These are phyloP conservation scores for Asterophora lycoperdoides DNA, from an alignment of 768 basidiomycete genomes.

Conservation along the genomic window DNA sequence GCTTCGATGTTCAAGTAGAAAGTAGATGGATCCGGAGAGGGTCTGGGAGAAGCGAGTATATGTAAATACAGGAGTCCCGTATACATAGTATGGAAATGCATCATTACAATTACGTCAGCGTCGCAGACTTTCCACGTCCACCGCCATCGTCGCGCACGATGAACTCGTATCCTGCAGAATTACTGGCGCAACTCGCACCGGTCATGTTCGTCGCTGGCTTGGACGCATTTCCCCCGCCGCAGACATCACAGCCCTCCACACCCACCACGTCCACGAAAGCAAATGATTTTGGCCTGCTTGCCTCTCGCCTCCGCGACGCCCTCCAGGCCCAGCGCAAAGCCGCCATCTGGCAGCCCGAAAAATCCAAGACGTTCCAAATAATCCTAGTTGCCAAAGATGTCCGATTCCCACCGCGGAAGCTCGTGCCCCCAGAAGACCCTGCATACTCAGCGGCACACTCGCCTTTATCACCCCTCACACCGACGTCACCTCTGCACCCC, in stretches of 20 bases:
- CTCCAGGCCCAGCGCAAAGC: slow-evolving; percentile 60
- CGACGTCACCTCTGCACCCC: slow-evolving; percentile 84
- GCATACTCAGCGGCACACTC: slow-evolving; percentile 66
- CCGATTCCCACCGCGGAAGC: slow-evolving; percentile 85
- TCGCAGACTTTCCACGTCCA: too few species aligned
- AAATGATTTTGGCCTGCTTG: slow-evolving; percentile 62
- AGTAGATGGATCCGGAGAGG: too few species aligned
- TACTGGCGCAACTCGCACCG: slow-evolving; percentile 84
- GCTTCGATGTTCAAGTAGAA: too few species aligned
- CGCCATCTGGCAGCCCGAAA: slow-evolving; percentile 71
- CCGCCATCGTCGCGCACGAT: slow-evolving; percentile 34
- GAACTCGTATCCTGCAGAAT: slow-evolving; percentile 92
- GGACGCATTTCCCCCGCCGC: slow-evolving; percentile 32
- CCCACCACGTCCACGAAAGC: slow-evolving; percentile 21
- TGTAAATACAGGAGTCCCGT: too few species aligned
- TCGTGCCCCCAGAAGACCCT: slow-evolving; percentile 55
- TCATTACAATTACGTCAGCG: too few species aligned
- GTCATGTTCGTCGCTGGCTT: slow-evolving; percentile 95
- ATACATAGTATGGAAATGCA: too few species aligned
- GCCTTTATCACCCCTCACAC: slow-evolving; percentile 88
- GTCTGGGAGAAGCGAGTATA: too few species aligned
- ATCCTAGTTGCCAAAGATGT: slow-evolving; percentile 80
- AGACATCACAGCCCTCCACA: slow-evolving; percentile 20
- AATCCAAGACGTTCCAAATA: slow-evolving; percentile 72
- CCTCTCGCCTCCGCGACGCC: slow-evolving; percentile 61